Conservation (phyloP, 768 basidiomycete genomes). For the Calocybe cyanea region DNA sequence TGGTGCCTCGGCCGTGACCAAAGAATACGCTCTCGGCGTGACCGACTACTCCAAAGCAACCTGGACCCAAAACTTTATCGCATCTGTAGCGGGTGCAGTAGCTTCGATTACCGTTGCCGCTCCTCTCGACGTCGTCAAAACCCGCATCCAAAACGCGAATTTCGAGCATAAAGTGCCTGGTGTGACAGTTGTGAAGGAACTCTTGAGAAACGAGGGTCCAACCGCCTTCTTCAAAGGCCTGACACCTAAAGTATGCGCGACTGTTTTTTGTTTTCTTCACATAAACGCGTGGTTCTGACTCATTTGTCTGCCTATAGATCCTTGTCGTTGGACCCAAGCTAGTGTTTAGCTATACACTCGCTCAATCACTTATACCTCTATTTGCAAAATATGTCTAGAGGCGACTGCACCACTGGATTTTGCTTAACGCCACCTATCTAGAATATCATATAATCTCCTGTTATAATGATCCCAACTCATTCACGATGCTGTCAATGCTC, state of each 20-base stretch:
- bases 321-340: slow-evolving; percentile 96
- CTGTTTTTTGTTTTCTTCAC: background rate
- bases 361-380: slow-evolving; percentile 91
- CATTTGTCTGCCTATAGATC: slow-evolving; percentile 52
- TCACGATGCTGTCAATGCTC: too few relatives aligned
- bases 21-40: slow-evolving; percentile 89
- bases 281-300: slow-evolving; percentile 11
- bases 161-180: slow-evolving; percentile 86
- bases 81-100: slow-evolving; percentile 90
- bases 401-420: too few relatives aligned
- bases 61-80: slow-evolving; percentile 96
- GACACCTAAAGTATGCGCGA: slow-evolving; percentile 78
- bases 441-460: too few relatives aligned
- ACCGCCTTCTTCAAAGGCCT: slow-evolving; percentile 93
- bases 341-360: slow-evolving; percentile 96
- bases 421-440: too few relatives aligned
- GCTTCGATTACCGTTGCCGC: slow-evolving; percentile 96
- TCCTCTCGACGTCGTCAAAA: slow-evolving; percentile 94
- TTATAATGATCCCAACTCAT: too few relatives aligned
- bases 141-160: slow-evolving; percentile 97
- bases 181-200: slow-evolving; percentile 74
- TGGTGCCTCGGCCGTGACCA: slow-evolving; percentile 91
- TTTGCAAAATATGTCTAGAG: slow-evolving; percentile 79
- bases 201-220: slow-evolving; percentile 82
- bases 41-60: slow-evolving; percentile 93